Base-by-base conservation (phyloP, 352 stramenopile genomes). In the Phytophthora europaea region DNA sequence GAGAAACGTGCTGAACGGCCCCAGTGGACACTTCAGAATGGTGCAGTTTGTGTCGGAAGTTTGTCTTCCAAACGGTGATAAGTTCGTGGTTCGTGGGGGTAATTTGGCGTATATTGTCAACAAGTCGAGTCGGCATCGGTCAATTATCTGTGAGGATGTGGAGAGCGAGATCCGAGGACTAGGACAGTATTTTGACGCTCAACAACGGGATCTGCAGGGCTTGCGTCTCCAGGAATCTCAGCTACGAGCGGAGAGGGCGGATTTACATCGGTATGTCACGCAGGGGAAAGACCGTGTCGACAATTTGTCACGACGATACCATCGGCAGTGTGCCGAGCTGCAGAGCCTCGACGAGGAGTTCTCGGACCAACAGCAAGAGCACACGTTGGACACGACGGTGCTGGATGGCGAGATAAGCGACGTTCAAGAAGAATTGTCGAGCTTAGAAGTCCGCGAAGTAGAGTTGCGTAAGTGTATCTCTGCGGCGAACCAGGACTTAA, bases 51-150 rank as follows among this genome's bases (percentile, higher is more conserved):
- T 94, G 8, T 78, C 74, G 0, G 88, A 94, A 63, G 86, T 88
- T 9, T 94, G 84, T 38, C 55, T 94, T 28, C 76, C 80, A 1
- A 87, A 52, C 13, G 88, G 86, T 38, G 86, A 93, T 70, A 93
- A 93, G 57, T 90, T 95, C 60, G 48, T 91, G 18, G 85, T 93
- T 18, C 86, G 88, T 1, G 65, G 59, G 3, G 88, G 86, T 2
- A 94, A 94, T 55, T 68, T 94, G 68, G 79, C 86, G 36, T 95
- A 91, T 66, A 93, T 95, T 67, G 83, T 81, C 1, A 89, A 92
- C 76, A 93, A 93, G 51, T 70, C 73, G 10, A 70, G 61, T 60
- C 67, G 67, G 1, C 84, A 83, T 9, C 87, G 84, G 18, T 78
- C 81, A 8, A 85, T 92, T 60, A 91, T 94, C 57, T 87, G 79